A percentile compares a stretch with the other conserved stretches of the same genome.
Evolutionary conservation across 441 rosid genomes (phyloP).

Genomic region (Erodium moschatum): DNA sequence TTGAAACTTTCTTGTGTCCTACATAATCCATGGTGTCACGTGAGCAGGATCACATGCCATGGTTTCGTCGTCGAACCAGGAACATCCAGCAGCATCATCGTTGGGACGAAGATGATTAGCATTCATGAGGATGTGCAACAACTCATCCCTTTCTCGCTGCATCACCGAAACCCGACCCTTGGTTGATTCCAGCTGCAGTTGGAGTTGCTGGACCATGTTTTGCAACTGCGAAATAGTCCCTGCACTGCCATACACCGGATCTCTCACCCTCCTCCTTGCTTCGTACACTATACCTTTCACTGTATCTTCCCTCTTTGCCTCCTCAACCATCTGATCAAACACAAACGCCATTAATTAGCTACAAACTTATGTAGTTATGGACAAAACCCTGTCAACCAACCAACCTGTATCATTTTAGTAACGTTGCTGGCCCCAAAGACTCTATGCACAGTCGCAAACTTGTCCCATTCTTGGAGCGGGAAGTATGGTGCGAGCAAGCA

Average conservation of each 20-base stretch:
- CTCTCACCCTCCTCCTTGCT: conserved; percentile 40
- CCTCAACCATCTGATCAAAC: conserved; percentile 29
- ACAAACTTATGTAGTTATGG: not conserved
- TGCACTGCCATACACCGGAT: conserved; percentile 36
- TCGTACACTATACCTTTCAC: conserved; percentile 36
- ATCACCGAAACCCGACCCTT: conserved; percentile 18
- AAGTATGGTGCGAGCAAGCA: conserved; percentile 36
- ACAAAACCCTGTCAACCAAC: too few species aligned
- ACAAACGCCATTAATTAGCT: too few species aligned
- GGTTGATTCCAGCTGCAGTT: conserved; percentile 22
- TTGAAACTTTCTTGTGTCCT: not conserved
- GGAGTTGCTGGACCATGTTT: conserved; percentile 28
- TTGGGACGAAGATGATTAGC: conserved; percentile 6
- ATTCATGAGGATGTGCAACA: conserved; percentile 21
- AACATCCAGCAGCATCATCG: not conserved
- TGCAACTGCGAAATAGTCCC: conserved; percentile 31
- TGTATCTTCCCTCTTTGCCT: conserved; percentile 33
- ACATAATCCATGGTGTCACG: conserved; percentile 1
- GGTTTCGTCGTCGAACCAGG: conserved; percentile 13
- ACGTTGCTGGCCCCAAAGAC: conserved; percentile 37
- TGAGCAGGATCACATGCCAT: conserved; percentile 20
- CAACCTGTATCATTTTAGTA: conserved; percentile 31
- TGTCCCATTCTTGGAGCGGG: conserved; percentile 25
- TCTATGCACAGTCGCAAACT: conserved; percentile 26
- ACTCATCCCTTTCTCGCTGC: conserved; percentile 24